Base-by-base conservation (phyloP, 768 basidiomycete species). In the Tubosaeta sp. region DNA sequence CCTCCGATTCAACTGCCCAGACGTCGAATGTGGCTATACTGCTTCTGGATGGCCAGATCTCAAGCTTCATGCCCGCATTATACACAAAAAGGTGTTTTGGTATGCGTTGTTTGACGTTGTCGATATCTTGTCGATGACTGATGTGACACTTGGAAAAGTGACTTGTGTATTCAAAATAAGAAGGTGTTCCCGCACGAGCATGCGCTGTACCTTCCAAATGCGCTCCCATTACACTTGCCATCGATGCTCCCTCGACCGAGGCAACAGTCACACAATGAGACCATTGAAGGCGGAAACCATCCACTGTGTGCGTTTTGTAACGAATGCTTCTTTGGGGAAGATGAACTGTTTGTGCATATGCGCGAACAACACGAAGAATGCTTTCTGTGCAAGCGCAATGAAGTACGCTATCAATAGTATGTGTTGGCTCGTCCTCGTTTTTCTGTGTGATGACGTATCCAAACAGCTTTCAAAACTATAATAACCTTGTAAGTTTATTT, bases 131-230 rank as follows among this genome's bases (percentile, higher is more conserved):
- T 39, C 21, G 38, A 39, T 39, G 19, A 22, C 19, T 38, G 36
- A 19, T 21, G 36, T 21, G 6, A 38, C 35, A 19, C n/a, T 19
- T 11, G 12, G 11, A 21, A 39, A 39, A 94, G 91, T 60, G 90
- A 92, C 59, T 66, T 99, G 2, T 99, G 96, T 64, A 84, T 93
- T 48, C 78, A 84, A 44, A 78, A 78, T 67, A 94, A 97, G 71
- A 96, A 96, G 60, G 87, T 97, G 32, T 99, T 99, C 66, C 76
- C 90, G 1, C 94, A 99, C 68, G 95, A 99, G 67, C 96, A 97
- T 62, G 80, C 83, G 1, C 66, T 96, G 22, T 99, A 95, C 64
- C 75, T 83, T 1, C 75, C 79, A 7, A 71, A 78, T 65, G 54
- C 83, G 62, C 71, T 95, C 3, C 74, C 80, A 6, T 52, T 80